Base-by-base conservation (phyloP, 306 rosid genomes). In the Lagenaria siceraria region DNA sequence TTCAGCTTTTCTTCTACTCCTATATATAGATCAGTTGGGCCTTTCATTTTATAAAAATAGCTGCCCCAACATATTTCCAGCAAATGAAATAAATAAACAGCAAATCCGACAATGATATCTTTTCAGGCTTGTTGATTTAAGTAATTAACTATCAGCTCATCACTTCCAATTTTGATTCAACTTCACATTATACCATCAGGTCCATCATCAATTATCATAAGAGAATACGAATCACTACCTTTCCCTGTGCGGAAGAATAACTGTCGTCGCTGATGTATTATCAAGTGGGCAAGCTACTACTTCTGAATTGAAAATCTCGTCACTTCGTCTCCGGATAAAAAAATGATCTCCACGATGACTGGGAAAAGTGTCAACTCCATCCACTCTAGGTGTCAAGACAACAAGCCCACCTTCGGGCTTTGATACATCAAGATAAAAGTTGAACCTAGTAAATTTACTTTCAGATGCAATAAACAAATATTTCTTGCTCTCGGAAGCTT, bases 341-440 rank as follows among this genome's bases (percentile, higher is more conserved):
- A 94, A 92, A 80, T 94, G 93, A 88, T 87, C 84, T 48, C 97
- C 97, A 52, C 96, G 90, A 85, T 94, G 98, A 80, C 91, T 89
- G 56, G 86, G 92, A 40, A 71, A 82, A 72, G 97, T 89, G 82
- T 87, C 97, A 80, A 90, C 85, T 68, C 96, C 97, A 59, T 87
- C 89, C 35, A 86, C 81, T 60, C 96, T 93, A 60, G 89, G 93
- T 78, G 98, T 94, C 78, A 92, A 68, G 77, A 88, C 90, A 82
- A 78, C 55, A 75, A 92, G 91, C 77, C 96, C 95, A 74, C 82
- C 90, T 84, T 83, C 93, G 80, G 88, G 91, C 80, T 75, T 94
- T 75, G 84, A 85, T 82, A 88, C 90, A 74, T 94, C 98, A 75
- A 92, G 90, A 85, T 89, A 90, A 84, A 94, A 92, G 80, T 90